A percentile compares a stretch with the other conserved stretches of the same genome.
phyloP scores from a whole-genome alignment of 2,329 filamentous ascomycete genomes.

The Aspergillus candidus region DNA sequence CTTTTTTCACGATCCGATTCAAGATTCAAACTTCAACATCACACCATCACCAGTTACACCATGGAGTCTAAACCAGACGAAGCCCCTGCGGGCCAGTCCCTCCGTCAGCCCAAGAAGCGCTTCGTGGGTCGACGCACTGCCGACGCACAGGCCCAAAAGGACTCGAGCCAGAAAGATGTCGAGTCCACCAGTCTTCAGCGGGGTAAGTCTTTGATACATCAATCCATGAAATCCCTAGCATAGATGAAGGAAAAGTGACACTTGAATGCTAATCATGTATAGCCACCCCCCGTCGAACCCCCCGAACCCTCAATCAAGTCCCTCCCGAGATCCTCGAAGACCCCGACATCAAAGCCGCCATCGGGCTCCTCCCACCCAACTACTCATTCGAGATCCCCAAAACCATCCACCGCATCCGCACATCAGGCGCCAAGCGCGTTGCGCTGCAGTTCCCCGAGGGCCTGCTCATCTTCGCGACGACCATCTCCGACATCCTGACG shows the following conservation, averaged over 20 bases:
- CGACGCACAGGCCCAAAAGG: slow-evolving; percentile 50
- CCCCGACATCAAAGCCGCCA: slow-evolving; percentile 76
- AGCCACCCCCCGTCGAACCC: slow-evolving; percentile 68
- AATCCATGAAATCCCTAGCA: slow-evolving; percentile 8
- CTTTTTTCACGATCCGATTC: no score
- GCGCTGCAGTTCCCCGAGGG: slow-evolving; percentile 98
- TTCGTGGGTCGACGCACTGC: slow-evolving; percentile 82
- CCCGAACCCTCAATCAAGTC: slow-evolving; percentile 83
- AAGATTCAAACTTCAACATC: no score
- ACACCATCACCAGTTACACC: no score
- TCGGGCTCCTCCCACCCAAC: slow-evolving; percentile 82
- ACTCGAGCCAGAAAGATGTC: slow-evolving; percentile 54
- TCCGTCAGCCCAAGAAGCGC: slow-evolving; percentile 76
- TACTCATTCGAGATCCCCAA: slow-evolving; percentile 99
- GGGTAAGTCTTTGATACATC: slow-evolving; percentile 23
- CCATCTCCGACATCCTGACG: slow-evolving; percentile 91
- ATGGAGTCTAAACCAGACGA: slow-evolving; percentile 1
- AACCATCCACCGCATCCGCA: slow-evolving; percentile 89
- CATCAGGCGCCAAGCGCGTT: slow-evolving; percentile 69
- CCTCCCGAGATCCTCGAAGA: slow-evolving; percentile 82
- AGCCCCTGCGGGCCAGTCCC: slow-evolving; percentile 3
- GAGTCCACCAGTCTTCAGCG: slow-evolving; percentile 51
- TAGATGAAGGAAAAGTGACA: slow-evolving; percentile 2
- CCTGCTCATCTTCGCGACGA: slow-evolving; percentile 89
- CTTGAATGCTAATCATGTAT: not conserved